Evolutionary conservation across 306 rosid species (phyloP).

Genomic region (Amphicarpaea edgeworthii): DNA sequence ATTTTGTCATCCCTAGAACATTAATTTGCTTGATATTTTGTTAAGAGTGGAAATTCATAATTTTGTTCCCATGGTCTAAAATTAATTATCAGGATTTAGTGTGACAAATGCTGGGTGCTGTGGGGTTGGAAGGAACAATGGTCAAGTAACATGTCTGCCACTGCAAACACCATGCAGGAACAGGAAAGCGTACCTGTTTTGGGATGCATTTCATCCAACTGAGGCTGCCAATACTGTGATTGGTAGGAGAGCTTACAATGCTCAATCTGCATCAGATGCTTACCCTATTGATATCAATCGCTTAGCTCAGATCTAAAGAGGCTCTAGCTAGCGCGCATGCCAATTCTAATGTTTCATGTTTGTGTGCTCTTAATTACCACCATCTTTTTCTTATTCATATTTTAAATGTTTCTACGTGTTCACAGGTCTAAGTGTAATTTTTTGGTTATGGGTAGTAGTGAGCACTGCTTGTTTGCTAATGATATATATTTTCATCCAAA

Average conservation of each 20-base stretch:
- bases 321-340: neutral
- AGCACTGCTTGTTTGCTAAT: neutral
- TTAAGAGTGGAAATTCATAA: neutral
- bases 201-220: conserved; percentile 98
- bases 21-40: neutral
- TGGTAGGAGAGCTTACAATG: conserved; percentile 74
- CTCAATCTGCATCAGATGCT: conserved; percentile 82
- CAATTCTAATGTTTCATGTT: neutral
- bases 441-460: neutral
- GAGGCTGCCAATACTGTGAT: conserved; percentile 70
- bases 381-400: neutral
- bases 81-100: conserved; percentile 66
- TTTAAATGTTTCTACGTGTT: conserved; percentile 7
- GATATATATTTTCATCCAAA: conserved; percentile 6
- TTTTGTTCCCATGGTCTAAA: neutral
- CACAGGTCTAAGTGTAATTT: conserved; percentile 29
- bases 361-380: neutral
- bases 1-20: neutral
- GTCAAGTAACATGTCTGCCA: conserved; percentile 87
- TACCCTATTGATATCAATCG: conserved; percentile 79
- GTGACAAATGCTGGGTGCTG: conserved; percentile 82
- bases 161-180: conserved; percentile 78
- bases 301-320: conserved; percentile 67
- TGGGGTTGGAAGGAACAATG: conserved; percentile 96
- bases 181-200: conserved; percentile 69